Evolutionary conservation across 306 rosid genomes (phyloP).

Genomic region (Trifolium dubium): DNA sequence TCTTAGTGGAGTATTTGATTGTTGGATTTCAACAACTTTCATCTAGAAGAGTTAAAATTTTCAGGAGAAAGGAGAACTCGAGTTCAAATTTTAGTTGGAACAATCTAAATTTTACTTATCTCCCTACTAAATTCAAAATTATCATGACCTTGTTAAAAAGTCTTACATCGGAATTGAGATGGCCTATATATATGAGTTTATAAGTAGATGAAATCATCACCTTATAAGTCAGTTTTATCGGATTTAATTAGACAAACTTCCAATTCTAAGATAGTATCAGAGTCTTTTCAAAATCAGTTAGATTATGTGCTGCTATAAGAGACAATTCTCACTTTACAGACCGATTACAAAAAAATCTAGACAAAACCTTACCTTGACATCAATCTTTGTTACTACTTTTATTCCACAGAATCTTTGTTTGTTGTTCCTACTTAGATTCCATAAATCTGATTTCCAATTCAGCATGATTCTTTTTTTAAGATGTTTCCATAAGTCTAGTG

Average conservation of each 20-base stretch:
- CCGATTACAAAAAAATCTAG: no score
- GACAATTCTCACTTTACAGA: no score
- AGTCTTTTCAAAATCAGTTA: no score
- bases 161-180: no score
- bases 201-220: no score
- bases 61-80: background rate
- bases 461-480: constrained; percentile 7
- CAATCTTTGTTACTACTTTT: background rate
- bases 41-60: background rate
- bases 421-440: constrained; percentile 12
- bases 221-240: no score
- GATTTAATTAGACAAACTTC: no score
- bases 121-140: no score
- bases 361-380: background rate
- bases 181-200: no score
- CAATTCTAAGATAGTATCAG: no score
- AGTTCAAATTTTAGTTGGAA: background rate
- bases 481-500: background rate
- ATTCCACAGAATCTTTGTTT: background rate
- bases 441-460: background rate
- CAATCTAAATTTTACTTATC: background rate
- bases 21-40: constrained; percentile 18
- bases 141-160: background rate
- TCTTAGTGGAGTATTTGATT: constrained; percentile 19
- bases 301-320: no score